phyloP scores from a whole-genome alignment of 495 filamentous ascomycete genomes.

The Wilcoxina mikolae region DNA sequence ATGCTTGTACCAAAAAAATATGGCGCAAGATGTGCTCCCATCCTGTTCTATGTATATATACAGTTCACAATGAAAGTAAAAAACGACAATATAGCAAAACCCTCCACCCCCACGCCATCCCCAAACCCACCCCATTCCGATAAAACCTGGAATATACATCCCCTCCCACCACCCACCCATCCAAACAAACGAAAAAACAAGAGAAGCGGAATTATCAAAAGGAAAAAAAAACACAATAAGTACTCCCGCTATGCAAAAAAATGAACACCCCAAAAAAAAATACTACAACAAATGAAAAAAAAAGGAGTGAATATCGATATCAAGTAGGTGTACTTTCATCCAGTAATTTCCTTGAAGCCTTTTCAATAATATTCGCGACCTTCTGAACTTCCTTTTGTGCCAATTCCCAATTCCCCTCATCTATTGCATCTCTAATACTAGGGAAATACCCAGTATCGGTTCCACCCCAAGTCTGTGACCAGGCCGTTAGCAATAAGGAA shows the following conservation, averaged over 20 bases:
- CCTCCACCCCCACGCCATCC: too few species aligned
- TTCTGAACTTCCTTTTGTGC: constrained; percentile 58
- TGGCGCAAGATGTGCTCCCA: too few species aligned
- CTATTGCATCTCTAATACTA: constrained; percentile 65
- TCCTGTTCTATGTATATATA: too few species aligned
- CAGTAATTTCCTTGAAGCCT: constrained; percentile 43
- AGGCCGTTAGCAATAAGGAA: not conserved
- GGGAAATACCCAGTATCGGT: constrained; percentile 70
- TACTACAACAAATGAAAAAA: not conserved
- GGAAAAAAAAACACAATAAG: not conserved
- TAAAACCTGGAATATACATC: too few species aligned
- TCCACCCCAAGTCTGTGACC: constrained; percentile 47
- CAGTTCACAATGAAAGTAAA: too few species aligned
- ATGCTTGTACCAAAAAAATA: too few species aligned
- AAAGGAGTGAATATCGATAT: not conserved
- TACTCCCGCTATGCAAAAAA: constrained; percentile 7
- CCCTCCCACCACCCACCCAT: too few species aligned
- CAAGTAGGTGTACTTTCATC: constrained; percentile 10
- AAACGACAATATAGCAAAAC: too few species aligned
- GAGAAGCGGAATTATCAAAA: not conserved
- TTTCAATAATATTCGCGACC: constrained; percentile 50
- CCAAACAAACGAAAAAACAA: too few species aligned
- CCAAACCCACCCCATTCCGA: too few species aligned
- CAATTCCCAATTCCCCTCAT: constrained; percentile 51
- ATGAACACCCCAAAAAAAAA: constrained; percentile 4